Evolutionary conservation across 2,329 filamentous ascomycete species (phyloP).

Genomic region (Colletotrichum kahawae): DNA sequence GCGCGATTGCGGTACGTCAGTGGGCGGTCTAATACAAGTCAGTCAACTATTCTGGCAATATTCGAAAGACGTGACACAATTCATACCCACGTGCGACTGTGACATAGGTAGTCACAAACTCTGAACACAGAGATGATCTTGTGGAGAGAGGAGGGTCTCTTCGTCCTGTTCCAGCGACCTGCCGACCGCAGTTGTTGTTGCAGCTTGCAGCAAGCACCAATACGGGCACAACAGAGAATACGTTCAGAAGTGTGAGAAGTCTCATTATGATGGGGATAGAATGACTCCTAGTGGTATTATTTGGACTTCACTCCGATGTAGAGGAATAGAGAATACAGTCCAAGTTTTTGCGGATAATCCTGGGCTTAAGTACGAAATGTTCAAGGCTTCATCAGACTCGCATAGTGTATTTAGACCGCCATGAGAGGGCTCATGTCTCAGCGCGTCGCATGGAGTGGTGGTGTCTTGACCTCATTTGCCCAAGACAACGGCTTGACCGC

Average conservation of each 20-base stretch:
- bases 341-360: not conserved
- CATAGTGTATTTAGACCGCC: not conserved
- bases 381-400: not conserved
- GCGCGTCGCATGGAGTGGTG: not conserved
- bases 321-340: not conserved
- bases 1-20: not conserved
- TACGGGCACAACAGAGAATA: not conserved
- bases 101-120: conserved; percentile 11
- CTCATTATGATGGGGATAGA: not conserved
- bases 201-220: not conserved
- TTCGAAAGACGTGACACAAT: not conserved
- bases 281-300: not conserved
- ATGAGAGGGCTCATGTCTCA: not conserved
- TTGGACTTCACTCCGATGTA: not conserved
- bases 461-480: not conserved
- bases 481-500: not conserved
- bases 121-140: conserved; percentile 7
- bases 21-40: not conserved
- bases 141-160: not conserved
- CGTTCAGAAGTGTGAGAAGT: not conserved
- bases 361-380: not conserved
- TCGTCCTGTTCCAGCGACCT: conserved; percentile 3
- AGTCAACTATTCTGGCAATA: not conserved
- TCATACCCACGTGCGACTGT: conserved; percentile 7
- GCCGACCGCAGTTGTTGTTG: conserved; percentile 18